Base-by-base conservation (phyloP, 2,329 filamentous ascomycete species). In the Colletotrichum karsti region DNA sequence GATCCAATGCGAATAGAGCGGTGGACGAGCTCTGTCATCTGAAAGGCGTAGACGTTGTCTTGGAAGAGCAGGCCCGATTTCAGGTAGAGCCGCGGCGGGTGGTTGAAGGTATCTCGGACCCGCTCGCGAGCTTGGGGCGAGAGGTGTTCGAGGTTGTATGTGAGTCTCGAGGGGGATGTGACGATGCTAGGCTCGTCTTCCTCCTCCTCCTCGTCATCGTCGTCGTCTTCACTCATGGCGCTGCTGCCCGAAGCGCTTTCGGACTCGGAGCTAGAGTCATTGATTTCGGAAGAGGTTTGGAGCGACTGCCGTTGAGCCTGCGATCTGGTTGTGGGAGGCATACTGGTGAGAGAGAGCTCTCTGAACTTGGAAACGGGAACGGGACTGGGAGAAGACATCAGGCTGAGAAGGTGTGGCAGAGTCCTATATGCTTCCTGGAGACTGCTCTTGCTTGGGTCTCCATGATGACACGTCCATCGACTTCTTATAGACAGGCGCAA, bases 21-120 rank as follows among this genome's bases (percentile, higher is more conserved):
- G 13, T 85, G 85, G 26, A 85, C 84, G 3, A 84, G 76, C 73
- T 89, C 87, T 4, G 84, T 85, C 78, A 89, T 82, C 72, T 88
- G 82, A 67, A 89, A 89, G 53, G 86, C 84, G 63, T 86, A 88
- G 20, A 85, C 83, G 67, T 84, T 73, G 24, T 82, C 80, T 46
- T 83, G 79, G 42, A 82, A 35, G 10, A 35, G 78, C 22, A 83
- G 81, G 66, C 86, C 88, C 61, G 81, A 81, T 70, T 87, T 82
- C 7, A 89, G 75, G 0, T 81, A 78, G 65, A 89, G 82, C 65
- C 80, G 80, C 3, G 86, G 84, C 0, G 85, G 82, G 10, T 85
- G 81, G 33, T 77, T 77, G 69, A 87, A 84, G 24, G 83, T 77
- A 53, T 83, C 81, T 15, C 82, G 78, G 8, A 87, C 79, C 3